phyloP scores from a whole-genome alignment of 2,329 filamentous ascomycete genomes.

The Fusarium sambucinum region DNA sequence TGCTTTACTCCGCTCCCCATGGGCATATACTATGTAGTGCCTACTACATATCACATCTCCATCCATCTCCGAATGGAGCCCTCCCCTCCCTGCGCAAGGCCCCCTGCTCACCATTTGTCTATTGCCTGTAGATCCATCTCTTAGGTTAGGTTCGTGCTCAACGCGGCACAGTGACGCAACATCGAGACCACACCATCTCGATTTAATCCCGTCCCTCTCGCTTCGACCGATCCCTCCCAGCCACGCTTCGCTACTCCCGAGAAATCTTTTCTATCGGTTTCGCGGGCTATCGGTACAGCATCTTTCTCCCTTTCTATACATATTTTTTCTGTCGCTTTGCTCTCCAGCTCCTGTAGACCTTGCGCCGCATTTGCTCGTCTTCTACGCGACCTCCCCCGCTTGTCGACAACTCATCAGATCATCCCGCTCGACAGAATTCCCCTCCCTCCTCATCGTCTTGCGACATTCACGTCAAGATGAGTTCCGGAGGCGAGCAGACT shows the following conservation, averaged over 20 bases:
- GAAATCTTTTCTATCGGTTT: conserved; percentile 47
- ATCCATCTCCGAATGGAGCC: conserved; percentile 28
- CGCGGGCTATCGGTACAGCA: conserved; percentile 41
- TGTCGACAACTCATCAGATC: conserved; percentile 38
- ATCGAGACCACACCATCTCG: conserved; percentile 45
- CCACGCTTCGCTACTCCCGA: conserved; percentile 41
- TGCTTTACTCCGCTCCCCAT: conserved; percentile 36
- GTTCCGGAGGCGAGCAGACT: conserved; percentile 59
- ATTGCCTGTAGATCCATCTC: conserved; percentile 45
- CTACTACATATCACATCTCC: conserved; percentile 3
- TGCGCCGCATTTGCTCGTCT: conserved; percentile 15
- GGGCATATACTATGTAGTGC: conserved; percentile 8
- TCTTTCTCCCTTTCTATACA: conserved; percentile 35
- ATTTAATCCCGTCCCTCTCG: conserved; percentile 40
- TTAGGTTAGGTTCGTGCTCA: conserved; percentile 39
- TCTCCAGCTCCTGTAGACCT: conserved; percentile 19
- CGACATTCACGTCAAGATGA: conserved; percentile 55
- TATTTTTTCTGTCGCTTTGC: conserved; percentile 14
- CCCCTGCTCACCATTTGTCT: conserved; percentile 35
- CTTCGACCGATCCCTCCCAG: conserved; percentile 42
- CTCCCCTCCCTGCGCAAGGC: conserved; percentile 32
- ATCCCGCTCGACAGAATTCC: conserved; percentile 26
- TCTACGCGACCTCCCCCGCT: conserved; percentile 24
- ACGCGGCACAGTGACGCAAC: conserved; percentile 48
- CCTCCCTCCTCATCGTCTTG: conserved; percentile 16